phyloP scores from a whole-genome alignment of 768 basidiomycete genomes.

The Hygrophorus russula region DNA sequence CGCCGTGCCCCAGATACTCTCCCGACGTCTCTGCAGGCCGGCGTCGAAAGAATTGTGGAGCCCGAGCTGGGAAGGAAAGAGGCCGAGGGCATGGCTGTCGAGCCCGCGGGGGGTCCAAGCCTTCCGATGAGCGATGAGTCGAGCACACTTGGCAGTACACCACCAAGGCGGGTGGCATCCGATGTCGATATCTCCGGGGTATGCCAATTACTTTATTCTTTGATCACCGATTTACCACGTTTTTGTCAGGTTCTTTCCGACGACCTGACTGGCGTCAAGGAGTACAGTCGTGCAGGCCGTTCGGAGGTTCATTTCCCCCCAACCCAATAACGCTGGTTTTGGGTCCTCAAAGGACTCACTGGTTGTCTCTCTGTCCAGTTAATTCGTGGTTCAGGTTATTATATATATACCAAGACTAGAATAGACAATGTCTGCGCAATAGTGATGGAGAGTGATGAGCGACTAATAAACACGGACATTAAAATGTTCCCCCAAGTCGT shows the following conservation, averaged over 20 bases:
- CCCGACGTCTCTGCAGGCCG: slow-evolving; percentile 4
- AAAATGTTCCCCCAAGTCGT: background rate
- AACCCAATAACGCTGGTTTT: slow-evolving; percentile 18
- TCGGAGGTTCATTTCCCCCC: slow-evolving; percentile 19
- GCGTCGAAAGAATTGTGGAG: slow-evolving; percentile 3
- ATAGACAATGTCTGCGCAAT: no score
- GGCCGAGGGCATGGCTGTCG: no score
- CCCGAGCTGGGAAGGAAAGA: background rate
- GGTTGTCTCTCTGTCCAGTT: background rate
- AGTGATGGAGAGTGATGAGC: background rate
- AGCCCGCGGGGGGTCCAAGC: no score
- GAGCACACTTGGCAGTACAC: no score
- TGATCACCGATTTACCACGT: no score
- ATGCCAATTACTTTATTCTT: no score
- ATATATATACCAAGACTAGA: background rate
- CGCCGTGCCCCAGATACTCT: slow-evolving; percentile 13
- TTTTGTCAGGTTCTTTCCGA: no score
- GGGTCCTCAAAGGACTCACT: background rate
- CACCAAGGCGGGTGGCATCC: no score
- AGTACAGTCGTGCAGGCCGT: background rate
- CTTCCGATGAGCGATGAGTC: background rate
- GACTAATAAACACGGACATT: background rate
- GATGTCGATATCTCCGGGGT: no score
- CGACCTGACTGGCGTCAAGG: background rate
- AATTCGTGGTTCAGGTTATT: background rate